These are phyloP conservation scores for Ceratobasidium sp. DNA, from an alignment of 1,284 basidiomycete genomes.

Conservation along the genomic window DNA sequence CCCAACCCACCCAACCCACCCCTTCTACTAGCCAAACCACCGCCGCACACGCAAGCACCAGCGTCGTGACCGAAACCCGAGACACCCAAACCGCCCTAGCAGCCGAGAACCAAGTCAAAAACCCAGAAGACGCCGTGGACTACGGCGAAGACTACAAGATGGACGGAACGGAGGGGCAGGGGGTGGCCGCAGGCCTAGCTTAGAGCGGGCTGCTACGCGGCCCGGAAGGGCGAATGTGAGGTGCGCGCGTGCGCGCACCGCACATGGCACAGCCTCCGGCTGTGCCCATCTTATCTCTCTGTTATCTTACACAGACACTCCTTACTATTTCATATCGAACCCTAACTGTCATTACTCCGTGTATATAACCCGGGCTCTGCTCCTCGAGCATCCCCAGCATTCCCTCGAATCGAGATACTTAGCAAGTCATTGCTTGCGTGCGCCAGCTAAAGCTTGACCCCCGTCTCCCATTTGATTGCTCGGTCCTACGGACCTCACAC, in stretches of 20 bases:
- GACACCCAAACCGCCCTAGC: not conserved
- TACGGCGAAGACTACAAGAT: no score
- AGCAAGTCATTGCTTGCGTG: not conserved
- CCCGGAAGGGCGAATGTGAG: no score
- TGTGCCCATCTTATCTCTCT: not conserved
- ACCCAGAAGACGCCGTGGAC: no score
- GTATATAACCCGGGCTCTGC: slow-evolving; percentile 1
- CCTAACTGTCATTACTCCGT: not conserved
- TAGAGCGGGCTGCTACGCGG: no score
- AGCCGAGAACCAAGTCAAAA: not conserved
- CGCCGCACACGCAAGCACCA: no score
- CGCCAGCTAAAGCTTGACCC: not conserved
- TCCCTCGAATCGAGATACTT: not conserved
- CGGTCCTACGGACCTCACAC: not conserved
- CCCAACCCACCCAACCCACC: not conserved
- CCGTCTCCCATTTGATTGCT: not conserved
- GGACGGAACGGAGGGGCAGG: no score
- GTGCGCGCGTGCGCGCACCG: no score
- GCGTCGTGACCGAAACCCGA: no score
- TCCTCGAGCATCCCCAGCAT: not conserved
- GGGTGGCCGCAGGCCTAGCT: no score
- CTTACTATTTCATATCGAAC: not conserved
- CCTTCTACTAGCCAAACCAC: not conserved
- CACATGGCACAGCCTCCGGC: no score
- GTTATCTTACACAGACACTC: not conserved